Percentiles rank a stretch among this genome's conserved stretches.
Conservation (phyloP, 805 yeast species). For the Teunomyces atbi region DNA sequence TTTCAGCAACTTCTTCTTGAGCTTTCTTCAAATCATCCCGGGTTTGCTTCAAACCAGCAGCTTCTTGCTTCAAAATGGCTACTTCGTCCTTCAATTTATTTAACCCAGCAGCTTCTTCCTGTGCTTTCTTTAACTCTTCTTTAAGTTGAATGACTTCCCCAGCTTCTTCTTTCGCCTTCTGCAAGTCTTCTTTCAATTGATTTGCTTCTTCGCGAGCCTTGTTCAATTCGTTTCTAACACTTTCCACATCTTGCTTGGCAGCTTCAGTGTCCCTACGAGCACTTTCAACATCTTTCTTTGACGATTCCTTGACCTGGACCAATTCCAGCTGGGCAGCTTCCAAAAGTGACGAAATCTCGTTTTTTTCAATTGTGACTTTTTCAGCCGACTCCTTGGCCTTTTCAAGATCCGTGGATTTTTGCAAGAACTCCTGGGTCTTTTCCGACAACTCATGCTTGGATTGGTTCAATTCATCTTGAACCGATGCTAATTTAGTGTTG, state of each 20-base stretch:
- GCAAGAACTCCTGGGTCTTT: background rate
- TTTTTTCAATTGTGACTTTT: background rate
- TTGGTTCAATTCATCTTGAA: background rate
- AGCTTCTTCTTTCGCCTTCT: background rate
- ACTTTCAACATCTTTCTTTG: conserved; percentile 4
- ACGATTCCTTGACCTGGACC: background rate
- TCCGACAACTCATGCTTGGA: background rate
- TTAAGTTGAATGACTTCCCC: background rate
- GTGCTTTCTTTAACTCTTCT: background rate
- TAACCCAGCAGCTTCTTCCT: background rate
- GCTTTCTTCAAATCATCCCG: conserved; percentile 1
- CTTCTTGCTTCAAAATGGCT: background rate
- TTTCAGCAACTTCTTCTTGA: background rate
- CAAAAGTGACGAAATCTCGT: background rate
- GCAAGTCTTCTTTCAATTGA: background rate
- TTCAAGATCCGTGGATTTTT: background rate
- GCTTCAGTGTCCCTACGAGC: background rate
- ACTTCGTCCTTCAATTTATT: background rate
- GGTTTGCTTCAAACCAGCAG: background rate
- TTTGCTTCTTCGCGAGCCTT: no score
- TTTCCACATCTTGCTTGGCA: background rate
- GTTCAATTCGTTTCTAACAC: no score
- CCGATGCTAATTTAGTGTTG: conserved; percentile 3
- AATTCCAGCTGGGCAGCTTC: background rate
- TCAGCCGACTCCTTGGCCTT: background rate